Conservation (phyloP, 306 rosid species). For the Mimosa bimucronata region DNA sequence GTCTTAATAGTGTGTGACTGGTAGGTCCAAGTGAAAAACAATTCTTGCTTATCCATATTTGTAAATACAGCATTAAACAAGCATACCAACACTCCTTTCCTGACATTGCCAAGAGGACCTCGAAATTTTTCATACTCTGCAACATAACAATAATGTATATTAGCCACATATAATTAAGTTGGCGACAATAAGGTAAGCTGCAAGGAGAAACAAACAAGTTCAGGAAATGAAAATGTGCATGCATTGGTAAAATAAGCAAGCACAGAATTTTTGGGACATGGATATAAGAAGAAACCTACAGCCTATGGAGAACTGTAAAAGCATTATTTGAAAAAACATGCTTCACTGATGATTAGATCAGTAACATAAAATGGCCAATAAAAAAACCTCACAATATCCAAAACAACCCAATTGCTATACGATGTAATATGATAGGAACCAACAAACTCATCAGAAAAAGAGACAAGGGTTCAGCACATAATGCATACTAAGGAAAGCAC, state of each 20-base stretch:
- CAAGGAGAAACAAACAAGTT: conserved; percentile 22
- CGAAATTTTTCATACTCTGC: conserved; percentile 85
- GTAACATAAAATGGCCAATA: conserved; percentile 25
- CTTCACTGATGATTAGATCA: neutral
- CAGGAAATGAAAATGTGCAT: conserved; percentile 10
- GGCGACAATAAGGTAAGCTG: conserved; percentile 12
- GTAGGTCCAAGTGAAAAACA: conserved; percentile 17
- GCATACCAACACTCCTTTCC: conserved; percentile 97
- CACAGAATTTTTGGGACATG: conserved; percentile 11
- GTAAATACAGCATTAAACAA: conserved; percentile 34
- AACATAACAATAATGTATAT: conserved; percentile 30
- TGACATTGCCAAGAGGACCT: conserved; percentile 93
- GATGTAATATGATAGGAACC: neutral
- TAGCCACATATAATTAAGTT: conserved; percentile 2
- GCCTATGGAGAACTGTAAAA: conserved; percentile 22
- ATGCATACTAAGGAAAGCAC: conserved; percentile 84
- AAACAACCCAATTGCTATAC: neutral
- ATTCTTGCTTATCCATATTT: conserved; percentile 20
- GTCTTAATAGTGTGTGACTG: neutral
- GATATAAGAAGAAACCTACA: conserved; percentile 21
- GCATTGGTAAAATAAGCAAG: conserved; percentile 9
- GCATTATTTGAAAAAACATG: conserved; percentile 27
- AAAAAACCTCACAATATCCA: neutral
- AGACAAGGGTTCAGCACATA: conserved; percentile 1
- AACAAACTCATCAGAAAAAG: neutral